Percentiles rank a stretch among this genome's conserved stretches.
Conservation (phyloP, 1,284 basidiomycete species). For the Cystobasidium pallidum region DNA sequence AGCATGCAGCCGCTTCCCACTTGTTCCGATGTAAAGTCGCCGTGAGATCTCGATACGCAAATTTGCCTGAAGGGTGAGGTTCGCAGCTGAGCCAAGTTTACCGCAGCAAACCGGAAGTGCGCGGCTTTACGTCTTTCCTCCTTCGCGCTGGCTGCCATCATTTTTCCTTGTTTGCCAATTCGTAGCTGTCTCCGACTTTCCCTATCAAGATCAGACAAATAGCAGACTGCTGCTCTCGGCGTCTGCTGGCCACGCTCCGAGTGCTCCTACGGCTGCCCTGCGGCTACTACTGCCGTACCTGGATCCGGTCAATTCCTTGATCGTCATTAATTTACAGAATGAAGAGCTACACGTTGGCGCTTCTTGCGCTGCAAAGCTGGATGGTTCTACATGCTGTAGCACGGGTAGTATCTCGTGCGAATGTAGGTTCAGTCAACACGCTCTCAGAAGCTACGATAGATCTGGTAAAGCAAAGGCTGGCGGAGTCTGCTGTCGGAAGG, state of each 20-base stretch:
- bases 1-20: neutral
- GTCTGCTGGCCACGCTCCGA: neutral
- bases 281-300: neutral
- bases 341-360: constrained; percentile 1
- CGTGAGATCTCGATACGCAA: neutral
- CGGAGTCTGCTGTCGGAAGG: constrained; percentile 30
- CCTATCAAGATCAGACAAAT: no score
- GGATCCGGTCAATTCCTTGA: neutral
- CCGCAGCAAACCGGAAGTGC: neutral
- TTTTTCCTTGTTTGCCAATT: no score
- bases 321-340: constrained; percentile 4
- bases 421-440: constrained; percentile 12
- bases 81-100: constrained; percentile 3
- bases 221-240: no score
- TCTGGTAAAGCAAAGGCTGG: constrained; percentile 30
- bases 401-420: constrained; percentile 1
- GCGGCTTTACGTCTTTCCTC: neutral
- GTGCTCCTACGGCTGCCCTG: neutral
- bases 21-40: neutral
- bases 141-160: neutral
- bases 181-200: no score
- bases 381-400: neutral
- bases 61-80: neutral
- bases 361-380: constrained; percentile 9
- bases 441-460: constrained; percentile 23